Percentiles rank a stretch among this genome's conserved stretches.
These are phyloP conservation scores for Cladorrhinum sp. DNA, from an alignment of 2,329 filamentous ascomycete genomes.

Conservation along the genomic window DNA sequence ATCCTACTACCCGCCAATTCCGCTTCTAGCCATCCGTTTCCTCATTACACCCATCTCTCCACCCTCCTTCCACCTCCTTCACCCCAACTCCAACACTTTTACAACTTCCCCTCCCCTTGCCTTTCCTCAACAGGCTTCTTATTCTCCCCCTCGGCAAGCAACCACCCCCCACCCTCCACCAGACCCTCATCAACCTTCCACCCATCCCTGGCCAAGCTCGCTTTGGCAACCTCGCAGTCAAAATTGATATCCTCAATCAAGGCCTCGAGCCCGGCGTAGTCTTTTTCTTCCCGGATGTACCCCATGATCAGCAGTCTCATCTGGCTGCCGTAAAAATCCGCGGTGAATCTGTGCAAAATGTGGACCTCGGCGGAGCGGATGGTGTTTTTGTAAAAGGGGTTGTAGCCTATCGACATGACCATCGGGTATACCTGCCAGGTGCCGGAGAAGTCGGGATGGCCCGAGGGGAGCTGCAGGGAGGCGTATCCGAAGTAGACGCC, in stretches of 20 bases:
- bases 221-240: conserved; percentile 79
- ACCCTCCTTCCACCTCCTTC: no score
- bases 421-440: conserved; percentile 64
- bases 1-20: no score
- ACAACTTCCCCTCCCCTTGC: neutral
- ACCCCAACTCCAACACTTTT: no score
- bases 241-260: conserved; percentile 83
- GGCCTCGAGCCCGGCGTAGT: conserved; percentile 81
- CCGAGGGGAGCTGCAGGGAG: conserved; percentile 58
- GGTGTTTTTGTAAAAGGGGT: conserved; percentile 94
- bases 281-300: conserved; percentile 83
- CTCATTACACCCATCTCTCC: no score
- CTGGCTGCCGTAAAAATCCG: conserved; percentile 80
- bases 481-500: conserved; percentile 96
- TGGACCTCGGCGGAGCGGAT: conserved; percentile 86
- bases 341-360: conserved; percentile 71
- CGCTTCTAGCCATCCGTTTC: no score
- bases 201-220: conserved; percentile 64
- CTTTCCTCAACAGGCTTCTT: neutral
- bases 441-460: conserved; percentile 41
- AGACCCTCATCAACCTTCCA: conserved; percentile 51
- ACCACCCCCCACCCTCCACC: conserved; percentile 32
- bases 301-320: conserved; percentile 80
- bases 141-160: conserved; percentile 35
- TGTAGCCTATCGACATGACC: conserved; percentile 94